phyloP scores from a whole-genome alignment of 352 stramenopile genomes.

The Phytopythium boreale region DNA sequence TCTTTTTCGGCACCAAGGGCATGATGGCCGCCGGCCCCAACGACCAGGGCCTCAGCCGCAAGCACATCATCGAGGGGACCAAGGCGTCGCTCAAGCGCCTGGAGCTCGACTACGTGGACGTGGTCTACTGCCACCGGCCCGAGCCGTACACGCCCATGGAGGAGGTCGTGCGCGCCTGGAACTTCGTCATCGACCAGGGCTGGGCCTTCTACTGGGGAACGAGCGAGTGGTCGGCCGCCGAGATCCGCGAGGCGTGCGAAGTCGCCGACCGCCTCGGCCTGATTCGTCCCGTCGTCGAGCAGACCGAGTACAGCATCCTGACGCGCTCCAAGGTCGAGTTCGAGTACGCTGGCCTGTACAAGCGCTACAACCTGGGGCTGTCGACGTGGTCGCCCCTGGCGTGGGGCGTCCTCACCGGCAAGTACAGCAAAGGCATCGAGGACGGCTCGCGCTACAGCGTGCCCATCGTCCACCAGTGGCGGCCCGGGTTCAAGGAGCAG shows the following conservation, averaged over 20 bases:
- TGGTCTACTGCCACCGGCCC: slow-evolving; percentile 45
- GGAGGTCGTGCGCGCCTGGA: background rate
- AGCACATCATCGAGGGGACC: background rate
- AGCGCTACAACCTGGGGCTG: background rate
- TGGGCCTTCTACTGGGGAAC: too few species aligned
- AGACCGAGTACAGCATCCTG: background rate
- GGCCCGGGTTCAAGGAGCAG: too few species aligned
- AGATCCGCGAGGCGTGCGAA: background rate
- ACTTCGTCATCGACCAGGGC: too few species aligned
- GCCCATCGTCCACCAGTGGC: too few species aligned
- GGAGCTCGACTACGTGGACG: slow-evolving; percentile 34
- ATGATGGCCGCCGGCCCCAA: background rate
- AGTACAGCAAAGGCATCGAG: background rate
- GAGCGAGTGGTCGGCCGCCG: background rate
- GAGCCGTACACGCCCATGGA: slow-evolving; percentile 26
- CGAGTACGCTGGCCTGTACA: background rate
- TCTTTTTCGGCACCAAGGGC: background rate
- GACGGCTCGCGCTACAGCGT: too few species aligned
- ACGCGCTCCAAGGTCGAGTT: background rate
- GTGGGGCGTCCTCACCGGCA: background rate
- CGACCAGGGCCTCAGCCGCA: background rate
- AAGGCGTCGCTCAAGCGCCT: slow-evolving; percentile 19
- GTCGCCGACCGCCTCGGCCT: background rate
- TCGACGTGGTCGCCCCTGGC: background rate
- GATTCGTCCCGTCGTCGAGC: background rate